Evolutionary conservation across 2,329 filamentous ascomycete genomes (phyloP), one percentile per base, ranked within the genome.

Genomic region (Aspergillus pseudotamarii): DNA sequence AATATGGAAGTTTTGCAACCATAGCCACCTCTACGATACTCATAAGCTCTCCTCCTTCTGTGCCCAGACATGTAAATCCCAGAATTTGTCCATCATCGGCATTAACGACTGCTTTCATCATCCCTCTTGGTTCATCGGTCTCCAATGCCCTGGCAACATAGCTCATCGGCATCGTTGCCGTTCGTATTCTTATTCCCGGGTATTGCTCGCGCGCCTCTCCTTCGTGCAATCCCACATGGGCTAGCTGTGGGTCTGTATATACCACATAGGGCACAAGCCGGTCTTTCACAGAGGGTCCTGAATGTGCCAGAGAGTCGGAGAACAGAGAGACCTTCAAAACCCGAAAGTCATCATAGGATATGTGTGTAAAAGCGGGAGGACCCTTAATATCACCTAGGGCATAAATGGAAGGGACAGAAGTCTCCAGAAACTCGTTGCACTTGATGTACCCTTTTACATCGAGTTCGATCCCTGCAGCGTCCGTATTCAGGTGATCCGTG

Each of bases 1-100:
- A 28, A 53, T 60, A 63, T 11, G 43, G 43, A 16, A 63, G 28
- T n/a, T 60, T 38, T 6, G 48, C 61, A 21, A 60, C 19, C 57
- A 63, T 63, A 4, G 61, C 57, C 28, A 56, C 43, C 41, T 63
- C 36, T 21, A 63, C 57, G 4, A 60, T 30, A 57, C 61, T 60
- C 61, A 63, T 57, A 51, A 63, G 21, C 43, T 63, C 61, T 23
- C 61, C 61, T 1, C 61, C 61, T 45, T 63, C 61, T 14, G 53
- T 45, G 6, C 61, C 57, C 8, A 63, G 36, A 30, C 57, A 60
- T 6, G 57, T 56, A 48, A 60, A 63, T 10, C 57, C 57, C 26
- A 63, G 36, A 26, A 63, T 57, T 14, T 32, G 50, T 21, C 50
- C 51, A 51, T 11, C 57, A 3, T 63, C 57, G 11, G 30, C 51